Conservation (phyloP, 129 eudicot genomes). For the Lactuca sativa region DNA sequence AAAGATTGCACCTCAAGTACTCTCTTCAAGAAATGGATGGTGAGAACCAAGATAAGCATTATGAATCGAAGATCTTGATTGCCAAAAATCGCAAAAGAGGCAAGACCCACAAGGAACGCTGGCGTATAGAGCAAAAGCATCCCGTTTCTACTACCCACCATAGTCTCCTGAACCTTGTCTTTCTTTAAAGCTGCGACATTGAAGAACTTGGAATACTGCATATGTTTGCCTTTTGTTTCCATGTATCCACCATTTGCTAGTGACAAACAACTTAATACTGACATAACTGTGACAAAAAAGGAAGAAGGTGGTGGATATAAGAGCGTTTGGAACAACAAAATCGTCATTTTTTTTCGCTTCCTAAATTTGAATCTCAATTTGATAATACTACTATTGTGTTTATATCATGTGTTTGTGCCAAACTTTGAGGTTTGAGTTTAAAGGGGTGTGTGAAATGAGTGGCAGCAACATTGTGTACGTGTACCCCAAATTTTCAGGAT, state of each 20-base stretch:
- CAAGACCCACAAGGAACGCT: slow-evolving; percentile 39
- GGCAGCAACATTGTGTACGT: slow-evolving; percentile 16
- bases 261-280: slow-evolving; percentile 20
- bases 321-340: slow-evolving; percentile 9
- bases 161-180: slow-evolving; percentile 4
- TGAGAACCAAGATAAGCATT: slow-evolving; percentile 39
- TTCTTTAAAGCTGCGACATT: slow-evolving; percentile 19
- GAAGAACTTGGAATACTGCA: slow-evolving; percentile 61
- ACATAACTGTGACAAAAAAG: slow-evolving; percentile 26
- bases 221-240: slow-evolving; percentile 45
- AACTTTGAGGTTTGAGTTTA: slow-evolving; percentile 12
- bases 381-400: slow-evolving; percentile 35
- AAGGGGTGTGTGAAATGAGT: slow-evolving; percentile 22
- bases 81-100: slow-evolving; percentile 29
- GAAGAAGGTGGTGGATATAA: slow-evolving; percentile 41
- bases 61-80: slow-evolving; percentile 35
- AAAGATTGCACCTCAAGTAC: slow-evolving; percentile 39
- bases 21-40: slow-evolving; percentile 58
- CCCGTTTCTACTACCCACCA: slow-evolving; percentile 47
- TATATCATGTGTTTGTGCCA: slow-evolving; percentile 23
- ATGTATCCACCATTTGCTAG: slow-evolving; percentile 25
- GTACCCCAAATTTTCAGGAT: neutral
- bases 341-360: slow-evolving; percentile 14
- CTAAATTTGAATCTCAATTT: slow-evolving; percentile 26
- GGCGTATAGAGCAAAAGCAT: slow-evolving; percentile 57